Evolutionary conservation across 2,329 filamentous ascomycete genomes (phyloP).

Genomic region (Cladosporium cucumerinum): DNA sequence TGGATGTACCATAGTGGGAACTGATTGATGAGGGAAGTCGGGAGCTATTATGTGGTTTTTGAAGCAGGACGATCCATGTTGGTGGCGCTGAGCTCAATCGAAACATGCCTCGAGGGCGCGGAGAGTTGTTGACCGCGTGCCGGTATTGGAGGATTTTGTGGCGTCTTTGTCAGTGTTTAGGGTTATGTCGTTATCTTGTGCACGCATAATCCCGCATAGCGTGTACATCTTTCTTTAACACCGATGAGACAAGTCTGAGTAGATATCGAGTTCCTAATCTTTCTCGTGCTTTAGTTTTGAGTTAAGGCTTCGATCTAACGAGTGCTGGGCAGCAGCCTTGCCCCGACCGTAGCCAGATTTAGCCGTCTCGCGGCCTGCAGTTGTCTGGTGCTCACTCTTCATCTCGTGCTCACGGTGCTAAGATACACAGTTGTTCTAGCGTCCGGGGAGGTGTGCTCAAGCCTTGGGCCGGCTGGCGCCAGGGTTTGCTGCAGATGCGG

Average conservation of each 20-base stretch:
- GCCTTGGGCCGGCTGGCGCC: background rate
- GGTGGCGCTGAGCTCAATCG: background rate
- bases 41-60: background rate
- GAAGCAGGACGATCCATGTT: background rate
- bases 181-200: background rate
- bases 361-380: background rate
- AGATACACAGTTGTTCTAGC: background rate
- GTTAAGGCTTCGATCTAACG: background rate
- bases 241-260: background rate
- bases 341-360: slow-evolving; percentile 13
- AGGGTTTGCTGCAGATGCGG: background rate
- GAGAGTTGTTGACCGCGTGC: background rate
- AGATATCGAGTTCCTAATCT: background rate
- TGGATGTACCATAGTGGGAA: background rate
- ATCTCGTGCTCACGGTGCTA: background rate
- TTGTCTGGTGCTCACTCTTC: background rate
- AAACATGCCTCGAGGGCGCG: background rate
- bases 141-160: background rate
- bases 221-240: background rate
- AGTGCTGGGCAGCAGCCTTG: slow-evolving; percentile 7
- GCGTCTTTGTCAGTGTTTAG: background rate
- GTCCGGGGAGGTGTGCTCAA: slow-evolving; percentile 1
- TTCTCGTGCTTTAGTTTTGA: background rate
- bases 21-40: background rate
- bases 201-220: background rate